Percentiles rank a stretch among this genome's conserved stretches.
Conservation (phyloP, 345 rosid genomes). For the Trapa incisa region DNA sequence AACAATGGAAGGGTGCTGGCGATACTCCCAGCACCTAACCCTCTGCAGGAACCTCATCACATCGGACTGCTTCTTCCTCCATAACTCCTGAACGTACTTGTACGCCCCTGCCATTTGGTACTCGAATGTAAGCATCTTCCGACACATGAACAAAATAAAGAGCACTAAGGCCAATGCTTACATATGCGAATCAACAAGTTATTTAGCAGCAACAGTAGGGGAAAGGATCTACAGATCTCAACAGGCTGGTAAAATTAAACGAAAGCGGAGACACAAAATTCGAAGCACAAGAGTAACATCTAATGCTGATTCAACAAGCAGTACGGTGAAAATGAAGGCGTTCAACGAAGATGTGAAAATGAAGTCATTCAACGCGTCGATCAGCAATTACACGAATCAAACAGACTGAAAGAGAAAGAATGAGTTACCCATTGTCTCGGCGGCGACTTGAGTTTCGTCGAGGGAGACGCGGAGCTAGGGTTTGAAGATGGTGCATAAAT, state of each 20-base stretch:
- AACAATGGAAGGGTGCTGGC: slow-evolving; percentile 90
- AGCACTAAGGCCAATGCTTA: too few species aligned
- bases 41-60: slow-evolving; percentile 96
- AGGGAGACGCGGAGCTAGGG: too few species aligned
- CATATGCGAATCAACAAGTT: neutral
- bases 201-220: neutral
- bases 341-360: neutral
- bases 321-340: neutral
- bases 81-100: slow-evolving; percentile 94
- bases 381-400: neutral
- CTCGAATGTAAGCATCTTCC: neutral
- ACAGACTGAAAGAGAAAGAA: too few species aligned
- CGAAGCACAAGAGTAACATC: neutral
- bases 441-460: too few species aligned
- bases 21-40: slow-evolving; percentile 98
- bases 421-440: too few species aligned
- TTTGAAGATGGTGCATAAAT: too few species aligned
- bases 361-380: neutral
- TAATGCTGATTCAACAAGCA: neutral
- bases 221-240: neutral
- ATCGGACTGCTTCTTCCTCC: slow-evolving; percentile 99
- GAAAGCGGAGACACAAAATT: neutral
- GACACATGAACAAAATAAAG: neutral
- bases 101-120: slow-evolving; percentile 55
- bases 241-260: neutral